Percentiles rank a stretch among this genome's conserved stretches.
Conservation (phyloP, 805 yeast genomes). For the Ogataea corticis region DNA sequence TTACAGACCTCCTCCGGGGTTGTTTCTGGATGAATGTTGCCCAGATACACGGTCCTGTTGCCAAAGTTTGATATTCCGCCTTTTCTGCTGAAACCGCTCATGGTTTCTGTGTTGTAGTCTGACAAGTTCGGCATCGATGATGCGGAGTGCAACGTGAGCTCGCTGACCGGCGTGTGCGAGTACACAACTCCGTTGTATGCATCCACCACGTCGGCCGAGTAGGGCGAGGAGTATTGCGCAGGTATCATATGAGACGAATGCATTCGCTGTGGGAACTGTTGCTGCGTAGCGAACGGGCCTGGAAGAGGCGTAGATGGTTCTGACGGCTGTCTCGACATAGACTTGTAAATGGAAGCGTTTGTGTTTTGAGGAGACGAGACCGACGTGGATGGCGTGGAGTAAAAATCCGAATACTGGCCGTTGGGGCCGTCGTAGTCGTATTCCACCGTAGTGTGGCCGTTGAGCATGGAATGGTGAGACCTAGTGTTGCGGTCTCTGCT, state of each 20-base stretch:
- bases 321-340: slow-evolving; percentile 9
- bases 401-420: slow-evolving; percentile 14
- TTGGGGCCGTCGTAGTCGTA: slow-evolving; percentile 7
- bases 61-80: slow-evolving; percentile 30
- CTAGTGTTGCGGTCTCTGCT: slow-evolving; percentile 28
- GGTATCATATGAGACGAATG: slow-evolving; percentile 11
- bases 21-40: slow-evolving; percentile 63
- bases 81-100: not conserved
- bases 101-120: not conserved
- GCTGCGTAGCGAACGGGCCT: not conserved
- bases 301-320: slow-evolving; percentile 5
- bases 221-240: slow-evolving; percentile 1
- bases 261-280: not conserved
- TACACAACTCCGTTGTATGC: slow-evolving; percentile 14
- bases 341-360: slow-evolving; percentile 11
- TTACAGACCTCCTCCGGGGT: slow-evolving; percentile 75
- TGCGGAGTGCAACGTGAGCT: slow-evolving; percentile 6
- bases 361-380: slow-evolving; percentile 26
- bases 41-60: slow-evolving; percentile 70
- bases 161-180: slow-evolving; percentile 7
- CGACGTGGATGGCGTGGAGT: slow-evolving; percentile 30
- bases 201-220: slow-evolving; percentile 10
- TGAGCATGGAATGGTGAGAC: not conserved
- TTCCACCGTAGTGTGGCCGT: slow-evolving; percentile 11
- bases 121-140: slow-evolving; percentile 9